Evolutionary conservation across 169 alveolate species (phyloP).

Genomic region (Ophryocystis elektroscirrha): DNA sequence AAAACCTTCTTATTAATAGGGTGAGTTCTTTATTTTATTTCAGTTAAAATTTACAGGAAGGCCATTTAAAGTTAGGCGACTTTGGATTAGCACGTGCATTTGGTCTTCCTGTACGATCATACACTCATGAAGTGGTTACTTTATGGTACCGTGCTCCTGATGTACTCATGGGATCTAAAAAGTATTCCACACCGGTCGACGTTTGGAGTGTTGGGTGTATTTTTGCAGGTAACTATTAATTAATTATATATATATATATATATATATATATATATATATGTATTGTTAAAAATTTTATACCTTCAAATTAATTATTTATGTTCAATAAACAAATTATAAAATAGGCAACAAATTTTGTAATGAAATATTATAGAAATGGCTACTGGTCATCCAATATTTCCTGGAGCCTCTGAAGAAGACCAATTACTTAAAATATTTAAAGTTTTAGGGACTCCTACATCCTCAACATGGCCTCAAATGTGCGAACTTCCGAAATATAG

Average conservation of each 20-base stretch:
- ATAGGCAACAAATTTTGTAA: neutral
- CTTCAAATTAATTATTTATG: too few relatives aligned
- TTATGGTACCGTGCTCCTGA: constrained; percentile 99
- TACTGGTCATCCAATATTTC: constrained; percentile 84
- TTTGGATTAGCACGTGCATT: constrained; percentile 94
- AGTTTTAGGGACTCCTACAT: constrained; percentile 79
- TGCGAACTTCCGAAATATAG: constrained; percentile 70
- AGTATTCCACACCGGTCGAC: constrained; percentile 94
- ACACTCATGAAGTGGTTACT: constrained; percentile 93
- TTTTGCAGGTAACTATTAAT: constrained; percentile 39
- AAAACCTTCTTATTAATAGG: constrained; percentile 75
- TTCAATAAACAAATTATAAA: too few relatives aligned
- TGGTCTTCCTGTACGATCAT: constrained; percentile 87
- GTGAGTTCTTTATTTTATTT: constrained; percentile 30
- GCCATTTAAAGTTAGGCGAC: constrained; percentile 86
- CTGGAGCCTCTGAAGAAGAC: constrained; percentile 84
- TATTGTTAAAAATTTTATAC: too few relatives aligned
- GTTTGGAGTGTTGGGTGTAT: constrained; percentile 95
- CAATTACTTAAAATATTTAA: constrained; percentile 81
- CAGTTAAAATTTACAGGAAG: constrained; percentile 31
- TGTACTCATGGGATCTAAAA: constrained; percentile 84
- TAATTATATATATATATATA: neutral
- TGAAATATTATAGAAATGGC: constrained; percentile 67
- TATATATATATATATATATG: too few relatives aligned
- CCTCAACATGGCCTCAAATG: constrained; percentile 67